phyloP scores from a whole-genome alignment of 306 rosid species.

The Dicorynia guianensis region DNA sequence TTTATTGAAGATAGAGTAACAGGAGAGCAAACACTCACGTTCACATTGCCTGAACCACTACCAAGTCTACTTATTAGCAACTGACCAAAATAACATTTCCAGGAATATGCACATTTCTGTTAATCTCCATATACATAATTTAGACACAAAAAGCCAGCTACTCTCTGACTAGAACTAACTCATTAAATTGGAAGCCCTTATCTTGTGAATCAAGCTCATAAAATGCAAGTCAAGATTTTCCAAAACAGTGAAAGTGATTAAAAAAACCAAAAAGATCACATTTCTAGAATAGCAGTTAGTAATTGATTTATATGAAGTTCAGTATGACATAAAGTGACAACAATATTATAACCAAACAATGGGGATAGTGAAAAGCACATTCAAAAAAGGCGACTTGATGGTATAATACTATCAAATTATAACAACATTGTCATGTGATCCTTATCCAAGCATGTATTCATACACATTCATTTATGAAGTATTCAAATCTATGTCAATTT shows the following conservation, averaged over 20 bases:
- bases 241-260: slow-evolving; percentile 6
- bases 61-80: slow-evolving; percentile 42
- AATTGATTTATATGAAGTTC: slow-evolving; percentile 14
- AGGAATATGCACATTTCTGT: slow-evolving; percentile 11
- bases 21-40: slow-evolving; percentile 59
- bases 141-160: slow-evolving; percentile 3
- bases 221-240: slow-evolving; percentile 25
- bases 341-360: slow-evolving; percentile 1
- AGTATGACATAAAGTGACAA: slow-evolving; percentile 20
- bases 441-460: slow-evolving; percentile 4
- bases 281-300: neutral
- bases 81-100: slow-evolving; percentile 27
- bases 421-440: neutral
- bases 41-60: slow-evolving; percentile 66
- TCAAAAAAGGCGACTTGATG: slow-evolving; percentile 3
- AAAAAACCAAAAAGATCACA: slow-evolving; percentile 10
- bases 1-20: slow-evolving; percentile 53
- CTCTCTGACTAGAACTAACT: slow-evolving; percentile 23
- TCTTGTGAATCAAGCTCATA: slow-evolving; percentile 18
- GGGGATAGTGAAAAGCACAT: slow-evolving; percentile 3
- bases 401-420: neutral
- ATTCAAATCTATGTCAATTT: slow-evolving; percentile 4
- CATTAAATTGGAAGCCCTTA: slow-evolving; percentile 9
- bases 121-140: slow-evolving; percentile 18
- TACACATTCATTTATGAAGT: neutral